Evolutionary conservation across 2,329 filamentous ascomycete species (phyloP).

Genomic region (Colletotrichum caudatum): DNA sequence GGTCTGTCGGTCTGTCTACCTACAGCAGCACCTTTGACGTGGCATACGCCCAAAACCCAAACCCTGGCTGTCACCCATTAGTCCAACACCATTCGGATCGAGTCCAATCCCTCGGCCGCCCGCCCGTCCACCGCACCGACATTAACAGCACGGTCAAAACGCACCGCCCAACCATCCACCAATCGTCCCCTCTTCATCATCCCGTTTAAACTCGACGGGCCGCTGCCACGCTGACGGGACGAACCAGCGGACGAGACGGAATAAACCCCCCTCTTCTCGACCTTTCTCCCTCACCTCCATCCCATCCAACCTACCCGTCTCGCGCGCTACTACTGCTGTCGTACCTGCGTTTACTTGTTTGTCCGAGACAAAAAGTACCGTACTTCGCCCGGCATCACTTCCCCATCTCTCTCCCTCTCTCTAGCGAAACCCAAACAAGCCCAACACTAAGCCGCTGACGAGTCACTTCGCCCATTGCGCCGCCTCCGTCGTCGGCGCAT

Average conservation of each 20-base stretch:
- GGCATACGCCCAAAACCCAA: slow-evolving; percentile 15
- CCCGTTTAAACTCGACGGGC: not conserved
- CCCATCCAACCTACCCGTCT: not conserved
- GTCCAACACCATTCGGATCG: not conserved
- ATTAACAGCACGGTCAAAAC: not conserved
- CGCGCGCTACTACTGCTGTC: not conserved
- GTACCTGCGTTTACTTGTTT: not conserved
- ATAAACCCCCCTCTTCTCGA: not conserved
- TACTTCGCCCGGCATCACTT: not conserved
- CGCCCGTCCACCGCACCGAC: not conserved
- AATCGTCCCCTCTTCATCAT: not conserved
- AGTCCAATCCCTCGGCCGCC: not conserved
- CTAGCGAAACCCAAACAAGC: not conserved
- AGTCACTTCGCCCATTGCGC: not conserved
- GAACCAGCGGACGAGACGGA: slow-evolving; percentile 13
- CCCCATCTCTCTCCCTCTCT: not conserved
- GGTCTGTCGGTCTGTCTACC: not conserved
- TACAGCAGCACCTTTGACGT: not conserved
- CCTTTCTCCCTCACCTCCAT: not conserved
- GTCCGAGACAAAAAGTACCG: not conserved
- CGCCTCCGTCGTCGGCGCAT: not conserved
- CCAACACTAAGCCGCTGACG: slow-evolving; percentile 1
- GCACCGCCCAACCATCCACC: not conserved
- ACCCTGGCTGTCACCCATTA: not conserved
- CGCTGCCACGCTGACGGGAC: slow-evolving; percentile 16